Conservation (phyloP, 108 stramenopile species). For the Pinguiococcus pyrenoidosus region DNA sequence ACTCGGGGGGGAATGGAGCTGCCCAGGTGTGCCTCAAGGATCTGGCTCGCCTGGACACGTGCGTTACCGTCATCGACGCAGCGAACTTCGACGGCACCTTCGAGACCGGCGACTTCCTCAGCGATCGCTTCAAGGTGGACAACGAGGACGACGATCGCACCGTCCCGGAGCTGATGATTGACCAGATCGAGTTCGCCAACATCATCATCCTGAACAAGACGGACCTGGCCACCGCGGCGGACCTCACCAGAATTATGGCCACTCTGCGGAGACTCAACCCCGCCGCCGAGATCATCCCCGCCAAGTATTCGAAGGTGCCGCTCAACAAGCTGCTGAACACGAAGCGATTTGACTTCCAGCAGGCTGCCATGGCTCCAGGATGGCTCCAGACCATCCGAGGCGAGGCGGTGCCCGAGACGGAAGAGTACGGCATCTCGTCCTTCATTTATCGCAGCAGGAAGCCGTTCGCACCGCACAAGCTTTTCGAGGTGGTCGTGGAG, state of each 20-base stretch:
- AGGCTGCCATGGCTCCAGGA: conserved; percentile 46
- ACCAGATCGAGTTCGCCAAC: conserved; percentile 76
- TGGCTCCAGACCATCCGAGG: conserved; percentile 48
- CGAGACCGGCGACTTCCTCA: too few relatives aligned
- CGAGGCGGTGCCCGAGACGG: conserved; percentile 46
- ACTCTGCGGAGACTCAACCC: conserved; percentile 55
- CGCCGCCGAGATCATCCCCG: conserved; percentile 40
- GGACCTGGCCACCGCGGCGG: conserved; percentile 38
- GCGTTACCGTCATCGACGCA: conserved; percentile 66
- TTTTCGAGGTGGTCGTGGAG: conserved; percentile 21
- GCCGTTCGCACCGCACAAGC: conserved; percentile 51
- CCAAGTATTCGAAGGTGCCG: conserved; percentile 31
- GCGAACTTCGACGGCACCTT: conserved; percentile 34
- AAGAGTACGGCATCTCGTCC: conserved; percentile 57
- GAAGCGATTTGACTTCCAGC: conserved; percentile 44
- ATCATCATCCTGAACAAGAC: conserved; percentile 64
- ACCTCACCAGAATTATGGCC: conserved; percentile 17
- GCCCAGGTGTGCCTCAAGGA: conserved; percentile 28
- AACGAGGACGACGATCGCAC: conserved; percentile 55
- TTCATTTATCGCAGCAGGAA: conserved; percentile 46
- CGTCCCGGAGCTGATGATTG: conserved; percentile 55
- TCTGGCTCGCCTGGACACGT: conserved; percentile 44
- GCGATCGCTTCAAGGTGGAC: too few relatives aligned
- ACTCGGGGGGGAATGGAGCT: too few relatives aligned
- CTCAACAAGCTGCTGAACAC: conserved; percentile 50